Evolutionary conservation across 768 basidiomycete species (phyloP), one percentile per base, ranked within the genome.

Genomic region (Kwoniella sp.): DNA sequence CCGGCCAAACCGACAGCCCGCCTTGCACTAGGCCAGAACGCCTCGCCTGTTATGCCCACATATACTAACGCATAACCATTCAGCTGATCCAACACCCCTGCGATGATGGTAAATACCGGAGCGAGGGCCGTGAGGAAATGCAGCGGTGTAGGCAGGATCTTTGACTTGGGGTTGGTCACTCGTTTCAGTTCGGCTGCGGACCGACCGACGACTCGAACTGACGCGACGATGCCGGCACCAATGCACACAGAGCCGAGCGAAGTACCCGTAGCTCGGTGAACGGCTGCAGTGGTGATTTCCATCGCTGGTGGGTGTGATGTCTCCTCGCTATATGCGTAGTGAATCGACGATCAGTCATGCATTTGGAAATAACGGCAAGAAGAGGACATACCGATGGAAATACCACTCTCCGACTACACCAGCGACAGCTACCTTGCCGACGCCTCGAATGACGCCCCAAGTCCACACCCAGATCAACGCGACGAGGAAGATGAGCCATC

Each of bases 321-420:
- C 26, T 77, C 70, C 29, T 74, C 68, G 29, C 72, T 72, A 47
- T 12, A 38, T 20, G n/a, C n/a, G n/a, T n/a, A n/a, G n/a, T n/a
- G n/a, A 5, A 52, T 63, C 52, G 73, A 67, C 31, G 7, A 12
- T 30, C 4, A 30, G 15, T 22, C 5, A 45, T 26, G 15, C 8
- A 20, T n/a, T 45, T 13, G 34, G 7, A 34, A 34, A 34, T 13
- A 13, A 34, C n/a, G 13, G 34, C 22, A 57, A 20, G 22, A 41
- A 30, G 20, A 4, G 17, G 53, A 77, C 86, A 74, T 71, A 88
- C 85, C 87, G 83, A 29, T 86, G 78, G 81, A 92, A 95, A 77
- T 95, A 96, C 93, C 93, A 97, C 51, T 89, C 88, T 1, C 92
- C 93, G 34, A 97, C 86, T 3, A 93, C 90, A 30, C 88, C 89